A percentile compares a stretch with the other conserved stretches of the same genome.
These are phyloP conservation scores for Perkinsus olseni DNA, from an alignment of 169 alveolate species.

Conservation along the genomic window DNA sequence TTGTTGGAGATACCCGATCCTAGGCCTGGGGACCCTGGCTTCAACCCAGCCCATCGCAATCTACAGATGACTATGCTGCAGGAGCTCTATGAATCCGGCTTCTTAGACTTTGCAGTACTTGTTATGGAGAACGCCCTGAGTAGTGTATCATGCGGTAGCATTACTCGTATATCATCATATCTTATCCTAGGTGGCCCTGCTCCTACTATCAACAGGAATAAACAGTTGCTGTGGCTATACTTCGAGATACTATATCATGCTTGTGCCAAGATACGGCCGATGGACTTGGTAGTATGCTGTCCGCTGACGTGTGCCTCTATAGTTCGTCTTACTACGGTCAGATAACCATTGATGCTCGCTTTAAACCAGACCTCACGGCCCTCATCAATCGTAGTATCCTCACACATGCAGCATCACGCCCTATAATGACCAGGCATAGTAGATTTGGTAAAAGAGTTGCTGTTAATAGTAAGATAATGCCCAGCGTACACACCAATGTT, in stretches of 20 bases:
- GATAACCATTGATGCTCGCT: background rate
- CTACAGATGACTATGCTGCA: background rate
- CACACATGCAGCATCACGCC: background rate
- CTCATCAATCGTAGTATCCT: background rate
- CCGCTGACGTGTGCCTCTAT: background rate
- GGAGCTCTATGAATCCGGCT: background rate
- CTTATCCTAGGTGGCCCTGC: background rate
- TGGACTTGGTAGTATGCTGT: background rate
- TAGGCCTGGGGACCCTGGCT: background rate
- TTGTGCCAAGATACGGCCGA: background rate
- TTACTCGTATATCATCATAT: background rate
- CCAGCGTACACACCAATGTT: no score
- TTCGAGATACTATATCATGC: background rate
- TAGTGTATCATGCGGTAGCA: background rate
- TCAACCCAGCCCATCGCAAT: background rate
- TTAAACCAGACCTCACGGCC: background rate
- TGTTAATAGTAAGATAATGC: background rate
- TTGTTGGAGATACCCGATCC: background rate
- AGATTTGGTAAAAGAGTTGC: background rate
- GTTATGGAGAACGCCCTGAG: background rate
- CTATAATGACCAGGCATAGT: background rate
- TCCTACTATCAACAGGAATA: background rate
- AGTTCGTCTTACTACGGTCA: no score
- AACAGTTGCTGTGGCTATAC: background rate
- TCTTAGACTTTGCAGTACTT: background rate